phyloP scores from a whole-genome alignment of 768 basidiomycete species.

The Lactarius indigo region DNA sequence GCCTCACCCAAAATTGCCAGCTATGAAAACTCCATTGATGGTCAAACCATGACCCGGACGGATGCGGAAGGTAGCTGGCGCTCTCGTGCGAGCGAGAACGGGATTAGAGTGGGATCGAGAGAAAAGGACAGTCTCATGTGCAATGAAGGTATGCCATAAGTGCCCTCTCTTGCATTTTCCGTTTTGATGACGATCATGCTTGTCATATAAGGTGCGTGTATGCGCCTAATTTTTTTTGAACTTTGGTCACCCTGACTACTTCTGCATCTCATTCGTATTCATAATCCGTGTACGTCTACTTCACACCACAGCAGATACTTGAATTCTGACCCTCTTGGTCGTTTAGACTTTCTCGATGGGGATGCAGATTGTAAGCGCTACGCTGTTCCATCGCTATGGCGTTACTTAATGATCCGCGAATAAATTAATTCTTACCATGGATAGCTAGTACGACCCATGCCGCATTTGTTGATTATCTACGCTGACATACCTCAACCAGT shows the following conservation, averaged over 20 bases:
- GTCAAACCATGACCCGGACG: slow-evolving; percentile 44
- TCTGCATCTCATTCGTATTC: background rate
- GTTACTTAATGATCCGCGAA: slow-evolving; percentile 38
- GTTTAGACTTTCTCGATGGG: slow-evolving; percentile 9
- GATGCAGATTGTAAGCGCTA: slow-evolving; percentile 24
- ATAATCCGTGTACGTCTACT: slow-evolving; percentile 12
- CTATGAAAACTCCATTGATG: slow-evolving; percentile 31
- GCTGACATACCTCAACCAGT: slow-evolving; percentile 16
- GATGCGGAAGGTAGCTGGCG: slow-evolving; percentile 71
- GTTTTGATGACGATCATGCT: slow-evolving; percentile 32
- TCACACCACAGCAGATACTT: background rate
- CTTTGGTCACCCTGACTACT: slow-evolving; percentile 5
- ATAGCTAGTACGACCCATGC: slow-evolving; percentile 18
- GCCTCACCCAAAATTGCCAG: slow-evolving; percentile 43
- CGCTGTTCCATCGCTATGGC: slow-evolving; percentile 28
- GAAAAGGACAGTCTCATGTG: slow-evolving; percentile 39
- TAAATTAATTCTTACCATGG: slow-evolving; percentile 19
- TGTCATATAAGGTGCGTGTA: slow-evolving; percentile 33
- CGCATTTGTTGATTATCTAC: background rate
- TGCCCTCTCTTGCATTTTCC: slow-evolving; percentile 38
- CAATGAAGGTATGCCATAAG: slow-evolving; percentile 43
- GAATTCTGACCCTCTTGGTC: slow-evolving; percentile 3
- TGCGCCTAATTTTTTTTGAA: slow-evolving; percentile 34
- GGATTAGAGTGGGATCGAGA: slow-evolving; percentile 56
- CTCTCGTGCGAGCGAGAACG: slow-evolving; percentile 64